Base-by-base conservation (phyloP, 495 filamentous ascomycete genomes). In the Hyaloscypha hepaticicola region DNA sequence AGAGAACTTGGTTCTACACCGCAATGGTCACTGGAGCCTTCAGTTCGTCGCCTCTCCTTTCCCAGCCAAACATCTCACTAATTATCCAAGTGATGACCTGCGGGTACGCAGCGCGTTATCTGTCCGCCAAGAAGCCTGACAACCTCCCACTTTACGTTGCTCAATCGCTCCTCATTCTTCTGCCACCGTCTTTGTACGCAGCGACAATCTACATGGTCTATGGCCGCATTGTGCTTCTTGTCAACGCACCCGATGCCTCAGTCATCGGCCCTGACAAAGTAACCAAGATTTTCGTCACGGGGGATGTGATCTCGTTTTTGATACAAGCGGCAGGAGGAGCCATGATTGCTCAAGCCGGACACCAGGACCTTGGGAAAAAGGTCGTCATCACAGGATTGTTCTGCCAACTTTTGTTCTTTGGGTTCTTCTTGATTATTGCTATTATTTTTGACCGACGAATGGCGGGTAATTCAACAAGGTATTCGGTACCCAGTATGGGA, bases 141-240 rank as follows among this genome's bases (percentile, higher is more conserved):
- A 74, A 77, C 22, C 31, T 76, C 8, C 66, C 69, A 5, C 79
- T 80, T 0, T 87, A 82, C 66, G 69, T 80, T 27, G 73, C 76
- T 45, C 80, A 84, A 68, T 75, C 74, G 8, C 69, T 78, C 14
- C 64, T 82, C n/a, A 72, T 83, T 16, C 72, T 83, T 1, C 67
- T 85, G 14, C 80, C 80, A 0, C 83, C 82, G 9, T 80, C 82
- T 0, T 72, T 84, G 7, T 82, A 79, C 64, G 80, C 82, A 8
- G 82, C 82, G 0, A 78, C 77, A 1, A 82, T 85, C 49, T 83
- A 85, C 68, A 85, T 84, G 82, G 75, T 76, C 27, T 73, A 82
- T 4, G 82, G 77, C 0, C 78, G 83, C 1, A 70, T 85, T 6
- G 78, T 83, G 24, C 33, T 71, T 22, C 53, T 72, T 8, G 70